Evolutionary conservation across 257 asterid species (phyloP).

Genomic region (Lantana camara): DNA sequence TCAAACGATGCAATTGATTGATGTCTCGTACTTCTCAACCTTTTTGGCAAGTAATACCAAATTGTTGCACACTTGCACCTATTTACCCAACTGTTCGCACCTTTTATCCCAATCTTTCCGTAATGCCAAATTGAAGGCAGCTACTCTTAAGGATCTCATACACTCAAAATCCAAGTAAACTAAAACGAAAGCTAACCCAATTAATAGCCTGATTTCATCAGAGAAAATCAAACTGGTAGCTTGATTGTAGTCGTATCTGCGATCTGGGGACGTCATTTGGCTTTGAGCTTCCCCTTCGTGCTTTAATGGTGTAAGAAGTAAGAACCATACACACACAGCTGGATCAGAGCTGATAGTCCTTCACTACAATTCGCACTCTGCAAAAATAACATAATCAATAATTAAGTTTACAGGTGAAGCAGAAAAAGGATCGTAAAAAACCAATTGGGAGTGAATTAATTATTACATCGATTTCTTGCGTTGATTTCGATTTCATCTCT

Average conservation of each 20-base stretch:
- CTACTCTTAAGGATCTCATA: too few relatives aligned
- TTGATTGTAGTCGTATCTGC: not conserved
- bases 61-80: too few relatives aligned
- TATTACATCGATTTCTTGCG: too few relatives aligned
- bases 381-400: not conserved
- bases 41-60: too few relatives aligned
- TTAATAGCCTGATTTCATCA: not conserved
- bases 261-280: conserved; percentile 19
- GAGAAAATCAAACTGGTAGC: conserved; percentile 8
- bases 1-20: too few relatives aligned
- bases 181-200: too few relatives aligned
- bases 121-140: too few relatives aligned
- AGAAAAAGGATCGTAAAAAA: not conserved
- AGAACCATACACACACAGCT: conserved; percentile 36
- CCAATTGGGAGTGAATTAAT: conserved; percentile 15
- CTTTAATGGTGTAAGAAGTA: conserved; percentile 34
- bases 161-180: too few relatives aligned
- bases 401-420: not conserved
- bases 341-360: conserved; percentile 36
- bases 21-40: too few relatives aligned
- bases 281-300: not conserved
- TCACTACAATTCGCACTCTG: conserved; percentile 69
- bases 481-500: too few relatives aligned
- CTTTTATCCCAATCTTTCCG: too few relatives aligned
- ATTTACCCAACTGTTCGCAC: too few relatives aligned